A percentile compares a stretch with the other conserved stretches of the same genome.
Conservation (phyloP, 2,329 filamentous ascomycete species). For the Sclerotinia sclerotiorum region DNA sequence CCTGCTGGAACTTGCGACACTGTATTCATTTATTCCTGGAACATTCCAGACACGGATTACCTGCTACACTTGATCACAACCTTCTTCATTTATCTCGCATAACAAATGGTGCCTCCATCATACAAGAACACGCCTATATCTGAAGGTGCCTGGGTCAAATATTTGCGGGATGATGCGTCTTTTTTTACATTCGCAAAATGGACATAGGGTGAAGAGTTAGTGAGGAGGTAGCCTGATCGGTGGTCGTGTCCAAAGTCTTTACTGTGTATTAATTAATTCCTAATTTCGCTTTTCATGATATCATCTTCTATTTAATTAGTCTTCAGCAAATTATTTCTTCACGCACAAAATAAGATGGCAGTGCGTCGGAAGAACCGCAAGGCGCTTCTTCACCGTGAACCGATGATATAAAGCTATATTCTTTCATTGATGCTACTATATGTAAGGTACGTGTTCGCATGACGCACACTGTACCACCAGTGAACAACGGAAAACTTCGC, state of each 20-base stretch:
- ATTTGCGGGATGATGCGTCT: conserved; percentile 39
- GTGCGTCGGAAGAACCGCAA: neutral
- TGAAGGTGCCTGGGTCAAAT: conserved; percentile 82
- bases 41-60: conserved; percentile 69
- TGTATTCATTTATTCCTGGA: conserved; percentile 86
- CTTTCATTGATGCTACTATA: neutral
- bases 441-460: neutral
- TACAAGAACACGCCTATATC: conserved; percentile 83
- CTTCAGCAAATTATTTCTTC: neutral
- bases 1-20: conserved; percentile 87
- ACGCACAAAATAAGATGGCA: neutral
- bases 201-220: neutral
- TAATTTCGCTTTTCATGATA: neutral
- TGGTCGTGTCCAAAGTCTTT: neutral
- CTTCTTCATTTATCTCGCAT: conserved; percentile 86
- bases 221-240: neutral
- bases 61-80: conserved; percentile 82
- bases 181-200: neutral
- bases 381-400: neutral
- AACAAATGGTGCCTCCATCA: conserved; percentile 82
- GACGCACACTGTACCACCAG: neutral
- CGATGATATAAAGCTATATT: neutral
- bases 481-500: neutral
- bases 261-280: neutral
- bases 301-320: neutral